phyloP scores from a whole-genome alignment of 371 early-diverging fungal genomes.

The Mortierella sp. region DNA sequence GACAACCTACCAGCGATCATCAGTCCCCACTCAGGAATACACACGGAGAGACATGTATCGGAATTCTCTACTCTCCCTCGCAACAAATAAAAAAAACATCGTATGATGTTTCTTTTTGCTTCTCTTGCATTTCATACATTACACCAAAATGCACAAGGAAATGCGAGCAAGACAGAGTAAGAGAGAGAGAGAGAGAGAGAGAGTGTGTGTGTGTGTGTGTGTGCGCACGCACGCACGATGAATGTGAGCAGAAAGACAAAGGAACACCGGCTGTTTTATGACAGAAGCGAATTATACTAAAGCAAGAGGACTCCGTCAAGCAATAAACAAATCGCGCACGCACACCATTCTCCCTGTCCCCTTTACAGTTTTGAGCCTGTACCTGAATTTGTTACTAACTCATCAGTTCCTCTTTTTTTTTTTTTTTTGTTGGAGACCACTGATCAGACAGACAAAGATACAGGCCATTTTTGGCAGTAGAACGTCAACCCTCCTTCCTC shows the following conservation, averaged over 20 bases:
- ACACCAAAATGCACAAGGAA: background rate
- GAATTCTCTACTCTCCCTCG: background rate
- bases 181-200: background rate
- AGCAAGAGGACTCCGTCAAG: background rate
- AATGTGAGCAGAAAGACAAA: background rate
- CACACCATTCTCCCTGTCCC: background rate
- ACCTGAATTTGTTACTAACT: too few relatives aligned
- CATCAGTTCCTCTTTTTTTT: too few relatives aligned
- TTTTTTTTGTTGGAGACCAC: too few relatives aligned
- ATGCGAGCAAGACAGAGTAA: too few relatives aligned
- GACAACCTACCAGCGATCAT: background rate
- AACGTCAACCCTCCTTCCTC: too few relatives aligned
- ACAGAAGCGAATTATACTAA: background rate
- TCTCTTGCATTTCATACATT: background rate
- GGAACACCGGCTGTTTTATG: conserved; percentile 1
- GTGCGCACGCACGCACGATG: too few relatives aligned
- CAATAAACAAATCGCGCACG: background rate
- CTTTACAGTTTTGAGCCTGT: background rate
- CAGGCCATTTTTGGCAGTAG: too few relatives aligned
- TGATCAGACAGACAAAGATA: too few relatives aligned
- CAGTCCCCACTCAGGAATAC: background rate
- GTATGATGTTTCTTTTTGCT: background rate
- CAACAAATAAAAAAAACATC: background rate
- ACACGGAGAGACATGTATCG: background rate
- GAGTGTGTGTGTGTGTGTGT: too few relatives aligned